Percentiles rank a stretch among this genome's conserved stretches.
Conservation (phyloP, 1,139 yeast genomes). For the Protomyces lactucae-debilis region DNA sequence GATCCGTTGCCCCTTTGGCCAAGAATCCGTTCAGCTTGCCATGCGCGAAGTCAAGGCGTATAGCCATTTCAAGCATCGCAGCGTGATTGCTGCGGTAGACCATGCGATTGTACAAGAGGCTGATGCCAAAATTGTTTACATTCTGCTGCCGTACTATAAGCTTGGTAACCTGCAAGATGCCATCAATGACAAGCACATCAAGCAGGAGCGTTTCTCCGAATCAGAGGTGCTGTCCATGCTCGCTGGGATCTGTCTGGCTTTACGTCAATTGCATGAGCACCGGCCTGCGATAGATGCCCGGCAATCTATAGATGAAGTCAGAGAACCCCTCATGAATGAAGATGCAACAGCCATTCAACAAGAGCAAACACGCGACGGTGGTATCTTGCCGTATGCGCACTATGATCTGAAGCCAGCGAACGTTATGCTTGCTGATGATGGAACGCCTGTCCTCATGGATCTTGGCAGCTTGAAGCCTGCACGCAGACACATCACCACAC, state of each 20-base stretch:
- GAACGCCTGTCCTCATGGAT: slow-evolving; percentile 73
- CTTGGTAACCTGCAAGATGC: slow-evolving; percentile 72
- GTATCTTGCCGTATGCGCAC: slow-evolving; percentile 71
- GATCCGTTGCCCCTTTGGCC: slow-evolving; percentile 82
- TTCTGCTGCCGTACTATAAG: slow-evolving; percentile 64
- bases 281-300: background rate
- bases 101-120: slow-evolving; percentile 62
- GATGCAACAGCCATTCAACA: slow-evolving; percentile 38
- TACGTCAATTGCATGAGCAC: slow-evolving; percentile 60
- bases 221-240: slow-evolving; percentile 57
- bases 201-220: slow-evolving; percentile 53
- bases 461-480: slow-evolving; percentile 76
- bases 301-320: slow-evolving; percentile 28
- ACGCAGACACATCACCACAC: slow-evolving; percentile 49
- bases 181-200: slow-evolving; percentile 59
- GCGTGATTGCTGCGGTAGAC: slow-evolving; percentile 55
- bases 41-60: slow-evolving; percentile 72
- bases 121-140: slow-evolving; percentile 75
- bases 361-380: slow-evolving; percentile 34
- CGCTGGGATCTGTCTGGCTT: slow-evolving; percentile 67
- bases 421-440: slow-evolving; percentile 69
- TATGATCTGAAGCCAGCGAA: slow-evolving; percentile 86
- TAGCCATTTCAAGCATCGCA: slow-evolving; percentile 63
- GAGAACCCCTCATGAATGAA: slow-evolving; percentile 39
- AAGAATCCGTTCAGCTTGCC: slow-evolving; percentile 66